Evolutionary conservation across 129 eudicot genomes (phyloP).

Genomic region (Lactuca saligna): DNA sequence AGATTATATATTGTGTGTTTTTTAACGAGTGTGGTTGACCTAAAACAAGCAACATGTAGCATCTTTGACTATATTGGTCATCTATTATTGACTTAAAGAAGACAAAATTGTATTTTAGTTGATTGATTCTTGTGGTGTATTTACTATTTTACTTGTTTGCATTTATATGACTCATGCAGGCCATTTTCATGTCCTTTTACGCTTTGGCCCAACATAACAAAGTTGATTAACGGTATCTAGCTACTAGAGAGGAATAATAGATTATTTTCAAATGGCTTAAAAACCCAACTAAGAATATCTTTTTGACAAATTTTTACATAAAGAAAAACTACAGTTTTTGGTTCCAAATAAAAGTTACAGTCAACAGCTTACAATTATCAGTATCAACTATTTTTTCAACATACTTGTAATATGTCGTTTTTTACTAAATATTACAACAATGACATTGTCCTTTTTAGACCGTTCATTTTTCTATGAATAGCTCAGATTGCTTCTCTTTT

Average conservation of each 20-base stretch:
- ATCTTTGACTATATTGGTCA: background rate
- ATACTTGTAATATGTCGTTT: no score
- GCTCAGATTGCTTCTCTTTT: no score
- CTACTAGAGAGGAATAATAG: no score
- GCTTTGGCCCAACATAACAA: slow-evolving; percentile 8
- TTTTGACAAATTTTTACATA: no score
- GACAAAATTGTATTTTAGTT: background rate
- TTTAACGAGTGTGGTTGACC: background rate
- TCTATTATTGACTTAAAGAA: background rate
- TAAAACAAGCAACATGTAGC: background rate
- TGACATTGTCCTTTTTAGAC: no score
- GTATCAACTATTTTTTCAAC: no score
- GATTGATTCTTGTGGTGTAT: slow-evolving; percentile 13
- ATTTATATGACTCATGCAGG: background rate
- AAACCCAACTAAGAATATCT: background rate
- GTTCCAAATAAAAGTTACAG: no score
- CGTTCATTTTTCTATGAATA: no score
- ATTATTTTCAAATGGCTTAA: background rate
- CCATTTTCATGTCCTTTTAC: slow-evolving; percentile 17
- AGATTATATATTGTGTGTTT: slow-evolving; percentile 2
- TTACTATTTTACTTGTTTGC: background rate
- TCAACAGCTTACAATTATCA: no score
- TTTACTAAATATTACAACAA: no score
- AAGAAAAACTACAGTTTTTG: no score
- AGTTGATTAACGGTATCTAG: background rate